Evolutionary conservation across 176 grass and related monocot genomes (phyloP).

Genomic region (Themeda triandra): DNA sequence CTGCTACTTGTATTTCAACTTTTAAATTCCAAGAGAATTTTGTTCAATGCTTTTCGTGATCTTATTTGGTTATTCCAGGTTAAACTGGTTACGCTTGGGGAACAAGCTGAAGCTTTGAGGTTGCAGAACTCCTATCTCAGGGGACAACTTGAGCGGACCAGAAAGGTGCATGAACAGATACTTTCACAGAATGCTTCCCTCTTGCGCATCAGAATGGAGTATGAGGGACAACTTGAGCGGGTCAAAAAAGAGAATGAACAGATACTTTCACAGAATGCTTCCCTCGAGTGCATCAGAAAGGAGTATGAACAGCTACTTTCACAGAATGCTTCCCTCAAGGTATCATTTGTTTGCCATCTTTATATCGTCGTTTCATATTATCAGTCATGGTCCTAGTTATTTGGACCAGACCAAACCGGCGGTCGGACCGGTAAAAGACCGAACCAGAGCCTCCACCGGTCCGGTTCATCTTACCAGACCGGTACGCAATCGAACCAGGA

Average conservation of each 20-base stretch:
- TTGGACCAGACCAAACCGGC: no score
- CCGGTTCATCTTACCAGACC: no score
- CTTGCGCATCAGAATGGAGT: no score
- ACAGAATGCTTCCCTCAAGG: constrained; percentile 83
- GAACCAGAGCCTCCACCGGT: no score
- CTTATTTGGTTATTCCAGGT: constrained; percentile 34
- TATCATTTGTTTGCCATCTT: constrained; percentile 3
- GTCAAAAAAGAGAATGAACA: constrained; percentile 74
- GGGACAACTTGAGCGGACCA: constrained; percentile 62
- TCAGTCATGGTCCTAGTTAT: not conserved
- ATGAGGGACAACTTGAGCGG: constrained; percentile 55
- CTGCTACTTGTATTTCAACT: not conserved
- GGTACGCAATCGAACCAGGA: no score
- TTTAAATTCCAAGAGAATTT: not conserved
- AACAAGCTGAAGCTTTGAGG: constrained; percentile 64
- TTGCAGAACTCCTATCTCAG: constrained; percentile 76
- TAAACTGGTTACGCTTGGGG: constrained; percentile 73
- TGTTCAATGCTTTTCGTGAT: not conserved
- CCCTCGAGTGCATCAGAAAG: no score
- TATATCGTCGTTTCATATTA: not conserved
- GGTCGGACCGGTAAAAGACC: no score
- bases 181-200: constrained; percentile 70
- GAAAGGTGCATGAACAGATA: constrained; percentile 64
- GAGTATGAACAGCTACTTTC: constrained; percentile 16
- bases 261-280: constrained; percentile 64